Evolutionary conservation across 331 rosid species (phyloP), one percentile per base, ranked within the genome.

Genomic region (Erythrophleum ivorense): DNA sequence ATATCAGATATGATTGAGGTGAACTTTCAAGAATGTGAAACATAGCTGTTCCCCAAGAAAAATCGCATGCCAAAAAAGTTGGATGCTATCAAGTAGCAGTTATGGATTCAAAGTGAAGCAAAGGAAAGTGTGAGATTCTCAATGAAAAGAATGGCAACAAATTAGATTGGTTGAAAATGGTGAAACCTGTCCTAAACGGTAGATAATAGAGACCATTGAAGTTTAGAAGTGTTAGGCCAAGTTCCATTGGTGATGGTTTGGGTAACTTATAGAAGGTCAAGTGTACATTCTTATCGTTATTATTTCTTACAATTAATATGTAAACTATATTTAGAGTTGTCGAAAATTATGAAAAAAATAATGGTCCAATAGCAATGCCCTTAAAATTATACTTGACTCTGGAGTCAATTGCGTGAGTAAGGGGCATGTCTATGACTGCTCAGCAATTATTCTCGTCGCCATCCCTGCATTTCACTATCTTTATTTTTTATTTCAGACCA

Each of bases 41-140:
- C 13, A 49, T 8, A 71, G 45, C 3, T 49, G 60, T 71, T 48
- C 38, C 31, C 58, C 57, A 6, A 46, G 40, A 24, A 70, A 4
- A 24, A 53, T 7, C 29, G 76, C 76, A 49, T 14, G 76, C 60
- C 60, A 71, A 49, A 29, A 71, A 71, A 71, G 76, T 31, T 29
- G 45, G 43, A 71, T 29, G 45, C 60, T 15, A 29, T 29, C 49
- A 48, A 71, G 43, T 57, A 21, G 11, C 12, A 55, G 13, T 29
- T 6, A 69, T 21, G 58, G 59, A 24, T 71, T 71, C 58, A 16
- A 33, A 33, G 34, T 9, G 29, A 52, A 24, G 62, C 58, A 50
- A 50, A 72, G 48, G 13, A n/a, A 49, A 50, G 62, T 7, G 29
- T 52, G 16, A 50, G 62, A 72, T 72, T 31, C 77, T 72, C 45